A percentile compares a stretch with the other conserved stretches of the same genome.
phyloP scores from a whole-genome alignment of 1,139 yeast species.

The Blastobotrys aristatus region DNA sequence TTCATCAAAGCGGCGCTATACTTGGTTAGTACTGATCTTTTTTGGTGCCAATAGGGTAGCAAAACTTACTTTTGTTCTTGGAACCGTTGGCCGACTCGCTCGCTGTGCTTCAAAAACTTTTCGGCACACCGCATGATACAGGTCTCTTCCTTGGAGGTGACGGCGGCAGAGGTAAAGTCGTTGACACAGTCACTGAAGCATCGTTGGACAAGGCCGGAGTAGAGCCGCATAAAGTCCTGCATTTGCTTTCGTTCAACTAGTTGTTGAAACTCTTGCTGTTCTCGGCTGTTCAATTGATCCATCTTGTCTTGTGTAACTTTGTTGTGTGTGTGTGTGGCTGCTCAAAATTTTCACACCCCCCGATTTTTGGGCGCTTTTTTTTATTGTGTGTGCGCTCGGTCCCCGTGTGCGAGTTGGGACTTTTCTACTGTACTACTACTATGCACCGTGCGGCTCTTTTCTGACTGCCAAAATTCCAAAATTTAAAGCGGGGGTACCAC shows the following conservation, averaged over 20 bases:
- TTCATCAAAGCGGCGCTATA: constrained; percentile 27
- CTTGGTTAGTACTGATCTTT: not conserved
- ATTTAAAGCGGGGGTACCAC: no score
- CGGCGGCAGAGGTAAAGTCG: constrained; percentile 88
- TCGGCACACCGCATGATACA: constrained; percentile 93
- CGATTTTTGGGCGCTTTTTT: no score
- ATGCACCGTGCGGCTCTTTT: no score
- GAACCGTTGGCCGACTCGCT: constrained; percentile 97
- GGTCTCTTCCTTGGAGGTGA: constrained; percentile 75
- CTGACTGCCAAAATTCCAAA: no score
- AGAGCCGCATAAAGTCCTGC: constrained; percentile 96
- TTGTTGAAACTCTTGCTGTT: constrained; percentile 94
- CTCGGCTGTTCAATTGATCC: constrained; percentile 63
- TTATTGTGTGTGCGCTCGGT: no score
- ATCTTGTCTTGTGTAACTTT: constrained; percentile 22
- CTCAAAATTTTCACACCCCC: not conserved
- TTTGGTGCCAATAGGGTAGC: constrained; percentile 10
- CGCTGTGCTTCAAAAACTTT: constrained; percentile 96
- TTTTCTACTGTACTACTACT: no score
- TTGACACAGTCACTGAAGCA: constrained; percentile 97
- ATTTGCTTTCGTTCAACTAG: constrained; percentile 95
- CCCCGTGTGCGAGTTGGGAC: no score
- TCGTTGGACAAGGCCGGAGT: constrained; percentile 91
- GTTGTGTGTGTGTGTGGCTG: not conserved
- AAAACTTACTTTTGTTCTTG: constrained; percentile 71